Percentiles rank a stretch among this genome's conserved stretches.
Evolutionary conservation across 306 rosid species (phyloP).

Genomic region (Acacia melanoxylon): DNA sequence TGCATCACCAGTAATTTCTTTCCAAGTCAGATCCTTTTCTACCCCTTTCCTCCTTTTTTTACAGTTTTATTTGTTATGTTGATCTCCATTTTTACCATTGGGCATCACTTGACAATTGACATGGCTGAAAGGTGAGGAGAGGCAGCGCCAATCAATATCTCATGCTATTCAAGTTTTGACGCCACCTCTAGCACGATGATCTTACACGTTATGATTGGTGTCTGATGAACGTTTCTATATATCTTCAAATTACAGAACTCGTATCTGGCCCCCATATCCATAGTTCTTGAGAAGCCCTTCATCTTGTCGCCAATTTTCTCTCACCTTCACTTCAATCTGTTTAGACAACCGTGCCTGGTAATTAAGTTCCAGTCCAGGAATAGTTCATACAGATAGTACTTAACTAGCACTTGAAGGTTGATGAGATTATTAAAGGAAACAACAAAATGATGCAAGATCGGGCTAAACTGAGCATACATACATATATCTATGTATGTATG

Average conservation of each 20-base stretch:
- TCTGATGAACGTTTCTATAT: background rate
- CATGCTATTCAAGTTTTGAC: background rate
- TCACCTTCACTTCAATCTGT: constrained; percentile 93
- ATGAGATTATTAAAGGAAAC: constrained; percentile 24
- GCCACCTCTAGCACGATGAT: background rate
- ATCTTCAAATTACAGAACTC: constrained; percentile 45
- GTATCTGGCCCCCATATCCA: constrained; percentile 87
- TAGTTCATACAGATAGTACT: background rate
- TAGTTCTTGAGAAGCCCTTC: constrained; percentile 77
- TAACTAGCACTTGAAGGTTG: constrained; percentile 5
- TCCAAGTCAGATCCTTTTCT: background rate
- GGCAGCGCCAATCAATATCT: constrained; percentile 19
- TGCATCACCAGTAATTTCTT: background rate
- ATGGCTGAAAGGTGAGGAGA: constrained; percentile 22
- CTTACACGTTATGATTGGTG: background rate
- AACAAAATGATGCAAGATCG: background rate
- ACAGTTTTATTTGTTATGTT: background rate
- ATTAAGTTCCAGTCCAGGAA: constrained; percentile 23
- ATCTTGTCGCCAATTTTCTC: constrained; percentile 92
- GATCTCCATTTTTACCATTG: constrained; percentile 17
- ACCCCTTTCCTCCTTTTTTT: background rate
- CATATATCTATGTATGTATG: background rate
- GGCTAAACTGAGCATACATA: constrained; percentile 2
- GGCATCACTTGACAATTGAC: constrained; percentile 23
- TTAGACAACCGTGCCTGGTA: constrained; percentile 30